Base-by-base conservation (phyloP, 2,329 filamentous ascomycete genomes). In the Penicillium glabrum region DNA sequence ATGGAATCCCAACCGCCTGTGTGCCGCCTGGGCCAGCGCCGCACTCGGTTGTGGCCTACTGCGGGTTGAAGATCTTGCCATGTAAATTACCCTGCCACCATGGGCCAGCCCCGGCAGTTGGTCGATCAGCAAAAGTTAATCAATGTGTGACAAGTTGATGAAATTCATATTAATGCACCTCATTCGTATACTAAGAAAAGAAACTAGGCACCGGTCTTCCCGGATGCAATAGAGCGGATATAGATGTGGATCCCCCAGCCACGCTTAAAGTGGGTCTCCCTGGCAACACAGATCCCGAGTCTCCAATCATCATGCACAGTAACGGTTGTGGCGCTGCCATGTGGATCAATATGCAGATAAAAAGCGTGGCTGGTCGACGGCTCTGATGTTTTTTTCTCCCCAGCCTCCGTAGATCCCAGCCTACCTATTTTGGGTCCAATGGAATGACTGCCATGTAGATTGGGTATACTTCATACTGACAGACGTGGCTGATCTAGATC, bases 1-100 rank as follows among this genome's bases (percentile, higher is more conserved):
- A 41, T 90, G 88, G 88, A 90, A 90, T 66, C 86, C 87, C 1
- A 89, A 90, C 64, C 69, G 79, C 35, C 76, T 79, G n/a, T 87
- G 81, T 64, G 85, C 86, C 13, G 87, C 82, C 62, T 89, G 88
- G 87, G 86, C 85, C 3, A 86, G 86, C 10, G 83, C 82, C 3
- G 86, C 84, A 0, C 81, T 88, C 80, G 88, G 81, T 0, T 89
- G 86, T 27, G 88, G 88, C 0, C 69, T 91, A 57, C 77, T 90
- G 44, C 81, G 85, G 59, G 77, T 90, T 21, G 83, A 88, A 77
- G 87, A 90, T 67, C 69, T 90, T 23, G 85, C 86, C 0, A 66
- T 72, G 46, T 70, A 68, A 49, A 50, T 39, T 58, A 49, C 45
- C 54, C 56, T 56, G 47, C 56, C 44, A 55, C 51, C 29, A 29